phyloP scores from a whole-genome alignment of 768 basidiomycete species.

The Lentinula boryana region DNA sequence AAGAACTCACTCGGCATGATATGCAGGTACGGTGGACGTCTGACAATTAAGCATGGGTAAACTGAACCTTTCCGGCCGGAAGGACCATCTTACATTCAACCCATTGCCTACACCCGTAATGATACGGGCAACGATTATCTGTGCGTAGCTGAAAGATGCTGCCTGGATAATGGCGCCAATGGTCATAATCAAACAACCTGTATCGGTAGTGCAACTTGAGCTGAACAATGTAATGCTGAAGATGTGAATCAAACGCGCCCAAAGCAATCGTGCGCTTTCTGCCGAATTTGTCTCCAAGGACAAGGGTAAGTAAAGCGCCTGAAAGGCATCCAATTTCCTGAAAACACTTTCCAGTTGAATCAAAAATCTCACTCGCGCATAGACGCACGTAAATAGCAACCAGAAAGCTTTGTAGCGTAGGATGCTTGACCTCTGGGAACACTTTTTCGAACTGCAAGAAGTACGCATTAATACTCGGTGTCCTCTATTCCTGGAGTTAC shows the following conservation, averaged over 20 bases:
- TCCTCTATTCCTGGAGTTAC: neutral
- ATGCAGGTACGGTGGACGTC: conserved; percentile 62
- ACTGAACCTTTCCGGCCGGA: neutral
- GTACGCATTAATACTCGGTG: no score
- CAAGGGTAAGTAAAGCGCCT: conserved; percentile 57
- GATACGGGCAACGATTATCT: conserved; percentile 56
- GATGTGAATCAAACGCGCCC: conserved; percentile 31
- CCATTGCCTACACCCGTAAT: conserved; percentile 64
- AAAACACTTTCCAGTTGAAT: neutral
- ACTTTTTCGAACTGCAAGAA: conserved; percentile 43
- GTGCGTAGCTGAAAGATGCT: conserved; percentile 50
- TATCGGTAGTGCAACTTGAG: neutral
- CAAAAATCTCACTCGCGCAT: neutral
- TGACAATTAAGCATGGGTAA: conserved; percentile 14
- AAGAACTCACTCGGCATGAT: conserved; percentile 49
- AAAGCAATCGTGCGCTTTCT: conserved; percentile 51
- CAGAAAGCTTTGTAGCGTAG: conserved; percentile 53
- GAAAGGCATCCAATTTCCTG: conserved; percentile 62
- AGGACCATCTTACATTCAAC: conserved; percentile 36
- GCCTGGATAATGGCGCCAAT: conserved; percentile 58
- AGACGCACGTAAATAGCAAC: conserved; percentile 52
- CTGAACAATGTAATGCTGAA: neutral
- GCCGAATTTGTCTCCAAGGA: conserved; percentile 55
- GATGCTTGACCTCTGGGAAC: conserved; percentile 49
- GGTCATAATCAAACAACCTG: conserved; percentile 38